These are phyloP conservation scores for Meyerozyma smithsonii DNA, from an alignment of 1,139 yeast species.

Conservation along the genomic window DNA sequence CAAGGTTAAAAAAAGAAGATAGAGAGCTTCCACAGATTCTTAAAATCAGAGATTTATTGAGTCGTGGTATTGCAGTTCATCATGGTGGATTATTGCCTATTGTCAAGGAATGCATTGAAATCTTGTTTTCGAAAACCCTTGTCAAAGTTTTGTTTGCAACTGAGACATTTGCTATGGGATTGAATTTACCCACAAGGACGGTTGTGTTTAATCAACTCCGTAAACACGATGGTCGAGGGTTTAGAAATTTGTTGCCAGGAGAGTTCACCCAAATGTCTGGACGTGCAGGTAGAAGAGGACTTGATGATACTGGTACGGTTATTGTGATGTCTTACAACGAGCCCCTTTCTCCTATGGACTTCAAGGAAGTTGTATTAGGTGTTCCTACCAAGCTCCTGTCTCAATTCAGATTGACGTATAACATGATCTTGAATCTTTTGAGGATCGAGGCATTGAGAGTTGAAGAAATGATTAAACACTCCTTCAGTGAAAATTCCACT, in stretches of 20 bases:
- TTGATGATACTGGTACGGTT: conserved; percentile 93
- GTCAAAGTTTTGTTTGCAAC: conserved; percentile 94
- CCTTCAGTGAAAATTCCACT: conserved; percentile 86
- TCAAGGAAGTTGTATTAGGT: conserved; percentile 81
- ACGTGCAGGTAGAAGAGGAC: conserved; percentile 96
- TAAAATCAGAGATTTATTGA: conserved; percentile 72
- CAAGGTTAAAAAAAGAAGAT: conserved; percentile 86
- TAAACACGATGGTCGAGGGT: conserved; percentile 84
- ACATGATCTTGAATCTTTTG: conserved; percentile 86
- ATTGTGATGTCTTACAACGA: conserved; percentile 83
- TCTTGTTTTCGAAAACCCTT: conserved; percentile 77
- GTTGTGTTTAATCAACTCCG: conserved; percentile 83
- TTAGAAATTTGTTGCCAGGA: conserved; percentile 84
- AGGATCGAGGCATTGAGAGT: conserved; percentile 92
- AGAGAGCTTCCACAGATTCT: conserved; percentile 88
- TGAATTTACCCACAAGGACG: conserved; percentile 94
- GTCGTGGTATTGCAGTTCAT: conserved; percentile 94
- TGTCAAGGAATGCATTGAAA: conserved; percentile 92
- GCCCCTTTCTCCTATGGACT: conserved; percentile 55
- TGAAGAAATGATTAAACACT: conserved; percentile 95
- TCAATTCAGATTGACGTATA: conserved; percentile 90
- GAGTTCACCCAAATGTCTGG: conserved; percentile 99
- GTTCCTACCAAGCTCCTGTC: conserved; percentile 84
- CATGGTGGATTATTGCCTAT: conserved; percentile 96
- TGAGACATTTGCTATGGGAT: conserved; percentile 97